phyloP scores from a whole-genome alignment of 2,329 filamentous ascomycete species.

The Ophiocordyceps australis region DNA sequence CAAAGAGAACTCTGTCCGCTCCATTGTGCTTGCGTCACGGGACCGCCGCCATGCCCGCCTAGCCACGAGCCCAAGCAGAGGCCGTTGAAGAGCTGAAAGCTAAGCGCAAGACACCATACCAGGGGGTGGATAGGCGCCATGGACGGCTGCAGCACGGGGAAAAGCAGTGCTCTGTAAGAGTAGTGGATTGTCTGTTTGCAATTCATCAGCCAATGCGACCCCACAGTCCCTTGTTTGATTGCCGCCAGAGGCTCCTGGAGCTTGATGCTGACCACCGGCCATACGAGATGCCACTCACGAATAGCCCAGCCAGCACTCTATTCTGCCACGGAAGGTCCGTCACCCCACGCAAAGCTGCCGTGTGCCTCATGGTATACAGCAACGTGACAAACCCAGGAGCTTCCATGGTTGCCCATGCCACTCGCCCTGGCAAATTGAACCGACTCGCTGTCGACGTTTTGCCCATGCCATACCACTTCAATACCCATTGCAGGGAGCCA shows the following conservation, averaged over 20 bases:
- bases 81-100: conserved; percentile 71
- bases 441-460: conserved; percentile 64
- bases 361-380: conserved; percentile 57
- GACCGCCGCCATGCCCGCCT: conserved; percentile 47
- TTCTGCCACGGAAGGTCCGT: conserved; percentile 56
- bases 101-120: conserved; percentile 44
- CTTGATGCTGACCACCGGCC: too few relatives aligned
- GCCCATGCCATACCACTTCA: conserved; percentile 76
- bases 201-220: neutral
- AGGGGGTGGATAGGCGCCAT: conserved; percentile 75
- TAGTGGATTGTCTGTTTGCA: conserved; percentile 57
- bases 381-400: conserved; percentile 57
- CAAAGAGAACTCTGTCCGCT: too few relatives aligned
- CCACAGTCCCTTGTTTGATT: too few relatives aligned
- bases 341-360: conserved; percentile 41
- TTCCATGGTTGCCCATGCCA: conserved; percentile 85
- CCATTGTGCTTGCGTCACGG: conserved; percentile 16
- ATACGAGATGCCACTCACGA: conserved; percentile 19
- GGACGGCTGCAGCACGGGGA: conserved; percentile 68
- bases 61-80: conserved; percentile 66
- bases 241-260: too few relatives aligned
- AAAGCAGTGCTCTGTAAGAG: conserved; percentile 69
- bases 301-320: conserved; percentile 54
- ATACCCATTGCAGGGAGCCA: conserved; percentile 54
- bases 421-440: conserved; percentile 75